Conservation (phyloP, 306 rosid species). For the Ormosia emarginata region DNA sequence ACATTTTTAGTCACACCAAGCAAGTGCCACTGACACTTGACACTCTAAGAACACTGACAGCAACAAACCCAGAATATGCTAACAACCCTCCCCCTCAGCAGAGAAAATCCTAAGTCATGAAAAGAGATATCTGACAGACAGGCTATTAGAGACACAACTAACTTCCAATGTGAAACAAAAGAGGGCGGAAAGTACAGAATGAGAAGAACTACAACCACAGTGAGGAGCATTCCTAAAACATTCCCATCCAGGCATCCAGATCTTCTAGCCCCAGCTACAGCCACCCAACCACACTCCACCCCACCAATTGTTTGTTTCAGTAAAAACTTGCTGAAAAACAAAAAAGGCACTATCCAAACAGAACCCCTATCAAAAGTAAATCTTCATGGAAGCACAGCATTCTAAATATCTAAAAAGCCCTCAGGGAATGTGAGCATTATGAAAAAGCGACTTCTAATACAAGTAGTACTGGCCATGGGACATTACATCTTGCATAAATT, state of each 20-base stretch:
- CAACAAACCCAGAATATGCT: conserved; percentile 19
- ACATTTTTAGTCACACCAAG: conserved; percentile 46
- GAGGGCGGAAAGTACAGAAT: conserved; percentile 12
- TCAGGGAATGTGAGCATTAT: conserved; percentile 49
- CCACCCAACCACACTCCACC: conserved; percentile 19
- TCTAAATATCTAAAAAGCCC: conserved; percentile 41
- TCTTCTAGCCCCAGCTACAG: conserved; percentile 17
- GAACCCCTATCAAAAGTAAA: conserved; percentile 30
- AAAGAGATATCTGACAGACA: conserved; percentile 16
- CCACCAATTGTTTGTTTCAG: conserved; percentile 24
- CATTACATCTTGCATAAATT: conserved; percentile 99
- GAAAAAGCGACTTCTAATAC: conserved; percentile 82
- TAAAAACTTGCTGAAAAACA: conserved; percentile 14
- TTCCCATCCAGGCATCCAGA: neutral
- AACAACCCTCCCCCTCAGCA: conserved; percentile 14
- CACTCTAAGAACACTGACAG: conserved; percentile 43
- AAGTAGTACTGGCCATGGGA: conserved; percentile 83
- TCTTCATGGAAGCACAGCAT: conserved; percentile 34
- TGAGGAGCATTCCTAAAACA: conserved; percentile 11
- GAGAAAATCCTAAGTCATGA: neutral
- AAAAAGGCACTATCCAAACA: conserved; percentile 4
- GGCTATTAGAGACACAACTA: conserved; percentile 17
- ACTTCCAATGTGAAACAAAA: conserved; percentile 8
- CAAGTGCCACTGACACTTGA: conserved; percentile 45
- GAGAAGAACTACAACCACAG: neutral